Evolutionary conservation across 139 green algal genomes (phyloP), one percentile per base, ranked within the genome.

Genomic region (Chlorella sp.): DNA sequence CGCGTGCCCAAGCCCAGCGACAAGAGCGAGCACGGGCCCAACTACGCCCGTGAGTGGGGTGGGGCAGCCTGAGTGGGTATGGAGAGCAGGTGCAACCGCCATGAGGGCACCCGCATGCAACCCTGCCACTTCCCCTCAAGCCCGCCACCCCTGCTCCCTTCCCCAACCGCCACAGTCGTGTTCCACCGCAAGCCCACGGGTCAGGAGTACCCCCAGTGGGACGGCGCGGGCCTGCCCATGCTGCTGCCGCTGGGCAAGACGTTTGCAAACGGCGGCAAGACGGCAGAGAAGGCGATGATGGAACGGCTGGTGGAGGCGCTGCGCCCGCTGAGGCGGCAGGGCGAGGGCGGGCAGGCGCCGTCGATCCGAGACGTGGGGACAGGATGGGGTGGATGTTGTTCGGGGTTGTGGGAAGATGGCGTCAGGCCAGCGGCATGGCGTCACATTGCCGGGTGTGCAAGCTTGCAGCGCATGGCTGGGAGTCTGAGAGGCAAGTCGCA

Each of bases 161-260:
- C 26, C 26, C 24, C 67, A 13, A 26, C 17, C 40, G 17, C n/a
- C 60, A n/a, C 79, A 65, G 43, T 83, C 24, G 16, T 76, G 28
- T 76, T 76, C 44, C 62, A 76, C 32, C 78, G 62, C 32, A 56
- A 9, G 28, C 43, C 32, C 43, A 32, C 62, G 0, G 34, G n/a
- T 3, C n/a, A 40, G 40, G 72, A 75, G 5, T 62, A 74, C 32
- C 67, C 67, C 1, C 26, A 34, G 24, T 76, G 32, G 22, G 46
- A 73, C 8, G 44, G n/a, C 17, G 70, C 82, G 54, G 76, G 75
- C 14, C 24, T 73, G 34, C 86, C 88, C 32, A 73, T 86, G 54
- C 56, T 92, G 56, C 51, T 92, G 24, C 82, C 80, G 22, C 24
- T 92, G 48, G 51, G 51, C 20, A 43, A 54, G 41, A 38, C 48